phyloP scores from a whole-genome alignment of 345 rosid genomes.

The Arabis alpina region DNA sequence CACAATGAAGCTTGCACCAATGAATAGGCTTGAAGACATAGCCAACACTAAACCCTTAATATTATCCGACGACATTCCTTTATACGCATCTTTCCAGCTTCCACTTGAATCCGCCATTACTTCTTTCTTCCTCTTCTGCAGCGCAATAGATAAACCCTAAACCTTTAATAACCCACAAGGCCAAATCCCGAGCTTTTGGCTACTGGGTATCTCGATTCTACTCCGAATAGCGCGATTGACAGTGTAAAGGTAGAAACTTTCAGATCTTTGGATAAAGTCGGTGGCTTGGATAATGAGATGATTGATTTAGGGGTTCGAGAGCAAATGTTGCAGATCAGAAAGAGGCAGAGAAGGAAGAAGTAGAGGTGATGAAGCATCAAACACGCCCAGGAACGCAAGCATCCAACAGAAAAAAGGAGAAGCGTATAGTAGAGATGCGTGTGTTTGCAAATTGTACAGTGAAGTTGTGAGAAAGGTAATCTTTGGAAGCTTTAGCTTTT shows the following conservation, averaged over 20 bases:
- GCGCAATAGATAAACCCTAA: background rate
- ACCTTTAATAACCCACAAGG: background rate
- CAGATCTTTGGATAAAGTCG: background rate
- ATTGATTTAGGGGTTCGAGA: background rate
- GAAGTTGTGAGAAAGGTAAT: background rate
- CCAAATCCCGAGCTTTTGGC: constrained; percentile 14
- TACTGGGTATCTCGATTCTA: constrained; percentile 18
- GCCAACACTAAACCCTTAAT: constrained; percentile 74
- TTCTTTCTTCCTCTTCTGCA: background rate
- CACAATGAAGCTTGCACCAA: constrained; percentile 81
- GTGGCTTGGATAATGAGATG: background rate
- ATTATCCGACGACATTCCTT: constrained; percentile 73
- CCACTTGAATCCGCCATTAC: constrained; percentile 32
- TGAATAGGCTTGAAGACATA: constrained; percentile 70
- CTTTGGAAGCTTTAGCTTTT: background rate
- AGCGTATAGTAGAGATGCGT: constrained; percentile 11
- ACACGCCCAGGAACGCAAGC: constrained; percentile 2
- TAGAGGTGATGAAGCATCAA: constrained; percentile 6
- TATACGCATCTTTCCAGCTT: constrained; percentile 52
- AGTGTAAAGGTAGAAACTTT: constrained; percentile 5
- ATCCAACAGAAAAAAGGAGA: background rate
- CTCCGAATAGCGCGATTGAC: background rate
- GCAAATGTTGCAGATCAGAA: constrained; percentile 15
- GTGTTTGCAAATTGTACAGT: constrained; percentile 12
- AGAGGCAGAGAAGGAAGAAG: background rate